phyloP scores from a whole-genome alignment of 306 rosid species.

The Mimosa bimucronata region DNA sequence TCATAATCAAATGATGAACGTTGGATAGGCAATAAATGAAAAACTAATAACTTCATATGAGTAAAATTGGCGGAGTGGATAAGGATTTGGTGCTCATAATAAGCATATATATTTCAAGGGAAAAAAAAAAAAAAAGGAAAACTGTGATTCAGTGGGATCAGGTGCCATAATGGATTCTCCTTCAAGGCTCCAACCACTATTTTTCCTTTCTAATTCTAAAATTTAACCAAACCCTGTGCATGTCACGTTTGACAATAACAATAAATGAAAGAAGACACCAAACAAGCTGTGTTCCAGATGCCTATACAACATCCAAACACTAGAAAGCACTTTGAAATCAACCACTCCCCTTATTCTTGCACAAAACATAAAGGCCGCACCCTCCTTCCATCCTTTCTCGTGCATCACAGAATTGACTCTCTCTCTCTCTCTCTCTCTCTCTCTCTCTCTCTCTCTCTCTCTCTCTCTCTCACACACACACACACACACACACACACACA shows the following conservation, averaged over 20 bases:
- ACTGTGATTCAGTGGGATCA: slow-evolving; percentile 48
- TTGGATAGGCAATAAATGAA: neutral
- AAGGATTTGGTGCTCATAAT: slow-evolving; percentile 56
- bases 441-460: too few relatives aligned
- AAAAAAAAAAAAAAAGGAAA: slow-evolving; percentile 3
- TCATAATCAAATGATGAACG: neutral
- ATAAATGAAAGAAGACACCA: slow-evolving; percentile 44
- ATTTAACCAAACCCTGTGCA: slow-evolving; percentile 8
- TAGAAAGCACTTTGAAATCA: slow-evolving; percentile 17
- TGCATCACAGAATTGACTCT: slow-evolving; percentile 20
- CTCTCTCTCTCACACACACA: too few relatives aligned
- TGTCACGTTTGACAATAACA: slow-evolving; percentile 28
- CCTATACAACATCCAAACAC: slow-evolving; percentile 32
- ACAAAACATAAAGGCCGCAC: slow-evolving; percentile 1
- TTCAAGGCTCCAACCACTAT: slow-evolving; percentile 1
- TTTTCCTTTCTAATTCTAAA: slow-evolving; percentile 25
- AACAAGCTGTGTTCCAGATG: slow-evolving; percentile 15
- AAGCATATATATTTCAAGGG: slow-evolving; percentile 23
- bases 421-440: neutral
- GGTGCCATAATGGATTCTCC: slow-evolving; percentile 42
- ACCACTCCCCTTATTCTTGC: slow-evolving; percentile 4
- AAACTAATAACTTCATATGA: slow-evolving; percentile 15
- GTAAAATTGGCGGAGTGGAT: slow-evolving; percentile 26
- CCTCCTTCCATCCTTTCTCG: neutral
- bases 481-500: too few relatives aligned